These are phyloP conservation scores for Asterella californica DNA, from an alignment of 225 moss, liverwort and hornwort genomes.

Conservation along the genomic window DNA sequence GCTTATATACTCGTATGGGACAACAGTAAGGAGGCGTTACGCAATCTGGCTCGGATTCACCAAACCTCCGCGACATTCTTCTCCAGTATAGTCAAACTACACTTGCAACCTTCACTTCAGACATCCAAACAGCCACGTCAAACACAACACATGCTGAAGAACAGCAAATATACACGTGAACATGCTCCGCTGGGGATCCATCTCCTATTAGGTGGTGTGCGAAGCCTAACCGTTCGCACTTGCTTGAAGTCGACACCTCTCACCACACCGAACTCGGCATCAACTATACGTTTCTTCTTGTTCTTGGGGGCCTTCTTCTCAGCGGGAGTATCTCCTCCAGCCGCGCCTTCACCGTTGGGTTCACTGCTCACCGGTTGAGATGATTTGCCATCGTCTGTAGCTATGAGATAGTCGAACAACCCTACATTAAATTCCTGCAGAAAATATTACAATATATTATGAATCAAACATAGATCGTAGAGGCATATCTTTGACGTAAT, in stretches of 20 bases:
- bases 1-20: background rate
- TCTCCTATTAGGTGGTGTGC: background rate
- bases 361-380: conserved; percentile 34
- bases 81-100: too few relatives aligned
- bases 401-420: conserved; percentile 83
- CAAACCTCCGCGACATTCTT: background rate
- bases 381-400: conserved; percentile 90
- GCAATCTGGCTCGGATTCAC: background rate
- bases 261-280: conserved; percentile 91
- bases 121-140: background rate
- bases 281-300: conserved; percentile 49
- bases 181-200: background rate
- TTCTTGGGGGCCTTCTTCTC: conserved; percentile 36
- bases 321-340: conserved; percentile 8
- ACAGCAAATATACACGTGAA: background rate
- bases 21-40: background rate
- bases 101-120: background rate
- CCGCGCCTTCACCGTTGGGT: conserved; percentile 33
- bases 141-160: background rate
- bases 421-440: conserved; percentile 90
- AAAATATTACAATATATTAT: background rate
- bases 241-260: conserved; percentile 96
- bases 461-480: background rate
- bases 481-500: background rate
- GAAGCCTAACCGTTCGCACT: conserved; percentile 59